phyloP scores from a whole-genome alignment of 2,329 filamentous ascomycete genomes.

The Coniochaeta sp. region DNA sequence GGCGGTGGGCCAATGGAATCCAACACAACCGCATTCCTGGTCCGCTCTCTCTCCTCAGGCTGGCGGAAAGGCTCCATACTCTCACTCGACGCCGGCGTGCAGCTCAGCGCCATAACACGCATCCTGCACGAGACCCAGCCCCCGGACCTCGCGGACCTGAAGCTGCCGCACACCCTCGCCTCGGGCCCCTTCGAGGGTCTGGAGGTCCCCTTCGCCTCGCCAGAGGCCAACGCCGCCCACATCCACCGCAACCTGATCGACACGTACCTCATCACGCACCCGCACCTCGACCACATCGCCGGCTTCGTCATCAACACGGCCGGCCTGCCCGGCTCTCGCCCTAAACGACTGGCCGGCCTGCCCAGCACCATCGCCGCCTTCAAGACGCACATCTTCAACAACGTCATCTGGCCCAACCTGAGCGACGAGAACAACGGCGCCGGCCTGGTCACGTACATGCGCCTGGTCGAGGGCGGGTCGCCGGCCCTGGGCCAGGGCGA shows the following conservation, averaged over 20 bases:
- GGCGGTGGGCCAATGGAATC: slow-evolving; percentile 87
- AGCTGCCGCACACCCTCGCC: slow-evolving; percentile 48
- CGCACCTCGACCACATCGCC: slow-evolving; percentile 91
- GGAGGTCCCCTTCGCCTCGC: slow-evolving; percentile 56
- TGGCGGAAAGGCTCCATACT: slow-evolving; percentile 81
- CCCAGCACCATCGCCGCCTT: slow-evolving; percentile 87
- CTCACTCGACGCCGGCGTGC: slow-evolving; percentile 89
- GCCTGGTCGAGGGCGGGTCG: slow-evolving; percentile 83
- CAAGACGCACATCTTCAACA: slow-evolving; percentile 95
- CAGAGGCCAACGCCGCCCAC: slow-evolving; percentile 73
- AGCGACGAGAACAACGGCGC: slow-evolving; percentile 94
- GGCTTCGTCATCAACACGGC: slow-evolving; percentile 93
- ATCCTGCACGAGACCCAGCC: slow-evolving; percentile 58
- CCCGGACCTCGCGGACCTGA: slow-evolving; percentile 23
- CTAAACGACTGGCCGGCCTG: slow-evolving; percentile 80
- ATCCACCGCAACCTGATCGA: slow-evolving; percentile 75
- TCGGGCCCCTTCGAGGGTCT: slow-evolving; percentile 76
- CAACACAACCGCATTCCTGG: slow-evolving; percentile 82
- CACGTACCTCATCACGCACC: slow-evolving; percentile 88
- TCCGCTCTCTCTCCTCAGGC: slow-evolving; percentile 69
- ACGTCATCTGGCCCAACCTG: slow-evolving; percentile 94
- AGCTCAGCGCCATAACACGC: slow-evolving; percentile 76
- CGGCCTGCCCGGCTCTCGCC: slow-evolving; percentile 68
- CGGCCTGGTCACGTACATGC: slow-evolving; percentile 83
- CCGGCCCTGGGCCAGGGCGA: slow-evolving; percentile 75